phyloP scores from a whole-genome alignment of 2,329 filamentous ascomycete genomes.

The Coleophoma crateriformis region DNA sequence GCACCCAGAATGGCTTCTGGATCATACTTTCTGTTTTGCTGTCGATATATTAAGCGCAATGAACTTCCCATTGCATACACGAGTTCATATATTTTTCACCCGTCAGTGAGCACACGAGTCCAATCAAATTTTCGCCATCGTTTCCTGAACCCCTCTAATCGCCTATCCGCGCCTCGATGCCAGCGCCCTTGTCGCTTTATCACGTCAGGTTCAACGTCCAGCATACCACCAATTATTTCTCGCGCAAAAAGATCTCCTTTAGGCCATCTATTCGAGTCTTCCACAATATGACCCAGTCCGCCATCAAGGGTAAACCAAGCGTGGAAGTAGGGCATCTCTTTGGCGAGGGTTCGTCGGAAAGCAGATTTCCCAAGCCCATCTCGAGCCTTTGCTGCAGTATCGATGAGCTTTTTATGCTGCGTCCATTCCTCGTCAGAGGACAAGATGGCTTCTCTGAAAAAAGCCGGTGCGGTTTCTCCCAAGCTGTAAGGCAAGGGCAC shows the following conservation, averaged over 20 bases:
- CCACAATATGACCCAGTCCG: conserved; percentile 86
- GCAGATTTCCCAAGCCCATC: conserved; percentile 71
- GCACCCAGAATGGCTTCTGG: no score
- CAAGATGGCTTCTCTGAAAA: conserved; percentile 92
- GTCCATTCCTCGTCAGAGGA: conserved; percentile 88
- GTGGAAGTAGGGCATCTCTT: conserved; percentile 98
- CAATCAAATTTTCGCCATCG: conserved; percentile 93
- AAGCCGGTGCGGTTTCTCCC: conserved; percentile 88
- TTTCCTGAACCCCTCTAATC: conserved; percentile 75
- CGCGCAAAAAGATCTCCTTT: conserved; percentile 87
- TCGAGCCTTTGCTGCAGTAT: conserved; percentile 64
- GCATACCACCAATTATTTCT: conserved; percentile 87
- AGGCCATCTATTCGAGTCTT: conserved; percentile 82
- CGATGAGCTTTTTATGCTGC: conserved; percentile 91
- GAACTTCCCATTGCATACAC: no score
- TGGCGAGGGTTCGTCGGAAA: conserved; percentile 77
- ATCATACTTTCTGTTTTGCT: no score
- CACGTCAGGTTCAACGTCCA: conserved; percentile 74
- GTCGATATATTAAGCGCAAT: no score
- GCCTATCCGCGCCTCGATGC: conserved; percentile 53
- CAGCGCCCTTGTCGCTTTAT: conserved; percentile 89
- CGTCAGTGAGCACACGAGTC: conserved; percentile 49
- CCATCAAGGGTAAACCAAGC: conserved; percentile 93
- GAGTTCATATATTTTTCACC: neutral
- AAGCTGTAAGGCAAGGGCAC: conserved; percentile 86